Conservation (phyloP, 108 stramenopile genomes). For the Aurantiochytrium sp. region DNA sequence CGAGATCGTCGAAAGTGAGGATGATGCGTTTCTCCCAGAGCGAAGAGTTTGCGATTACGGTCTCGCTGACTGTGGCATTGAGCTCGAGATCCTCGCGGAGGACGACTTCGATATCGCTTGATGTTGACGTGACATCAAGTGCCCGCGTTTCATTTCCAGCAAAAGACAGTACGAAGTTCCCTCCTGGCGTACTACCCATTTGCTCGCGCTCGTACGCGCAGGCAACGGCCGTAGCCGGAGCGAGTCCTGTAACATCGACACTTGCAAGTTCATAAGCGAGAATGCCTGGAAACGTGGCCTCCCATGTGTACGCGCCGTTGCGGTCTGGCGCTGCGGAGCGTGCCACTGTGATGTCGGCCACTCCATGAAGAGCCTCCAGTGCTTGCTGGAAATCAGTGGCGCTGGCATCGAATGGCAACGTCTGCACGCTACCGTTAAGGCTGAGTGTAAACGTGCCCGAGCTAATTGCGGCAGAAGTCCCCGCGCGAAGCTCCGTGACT, state of each 20-base stretch:
- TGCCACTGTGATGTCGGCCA: neutral
- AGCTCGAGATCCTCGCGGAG: neutral
- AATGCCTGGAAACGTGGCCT: neutral
- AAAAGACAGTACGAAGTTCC: neutral
- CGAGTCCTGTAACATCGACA: neutral
- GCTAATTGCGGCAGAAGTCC: neutral
- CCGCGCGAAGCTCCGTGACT: neutral
- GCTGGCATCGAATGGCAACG: neutral
- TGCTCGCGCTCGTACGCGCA: neutral
- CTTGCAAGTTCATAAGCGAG: neutral
- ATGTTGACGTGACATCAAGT: neutral
- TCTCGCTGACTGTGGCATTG: neutral
- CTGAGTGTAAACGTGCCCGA: neutral
- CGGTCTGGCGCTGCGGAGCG: neutral
- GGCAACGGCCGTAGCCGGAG: neutral
- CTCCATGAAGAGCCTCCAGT: neutral
- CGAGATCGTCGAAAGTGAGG: neutral
- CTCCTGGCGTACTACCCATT: neutral
- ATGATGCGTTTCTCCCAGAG: neutral
- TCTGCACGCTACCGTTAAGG: no score
- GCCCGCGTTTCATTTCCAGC: neutral
- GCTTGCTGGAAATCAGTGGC: neutral
- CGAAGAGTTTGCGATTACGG: neutral
- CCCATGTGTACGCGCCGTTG: conserved; percentile 3
- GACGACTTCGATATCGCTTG: neutral